Evolutionary conservation across 2,329 filamentous ascomycete species (phyloP).

Genomic region (Lizonia empirigonia): DNA sequence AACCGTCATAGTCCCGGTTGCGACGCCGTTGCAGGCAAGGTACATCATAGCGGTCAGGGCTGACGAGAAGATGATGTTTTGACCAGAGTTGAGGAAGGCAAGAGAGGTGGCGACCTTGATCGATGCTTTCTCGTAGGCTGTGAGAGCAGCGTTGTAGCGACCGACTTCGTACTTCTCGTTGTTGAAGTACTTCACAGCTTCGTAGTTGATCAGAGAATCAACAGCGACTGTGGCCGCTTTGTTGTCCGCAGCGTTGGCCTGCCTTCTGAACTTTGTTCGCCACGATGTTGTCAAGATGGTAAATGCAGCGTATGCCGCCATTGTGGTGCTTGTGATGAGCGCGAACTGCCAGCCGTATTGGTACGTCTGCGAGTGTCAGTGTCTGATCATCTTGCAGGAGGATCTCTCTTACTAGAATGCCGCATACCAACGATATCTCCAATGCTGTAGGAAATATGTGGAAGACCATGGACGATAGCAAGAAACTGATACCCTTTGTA

Average conservation of each 20-base stretch:
- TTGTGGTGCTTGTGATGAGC: constrained; percentile 84
- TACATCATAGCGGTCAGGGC: constrained; percentile 99
- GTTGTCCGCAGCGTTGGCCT: constrained; percentile 96
- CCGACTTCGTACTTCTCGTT: constrained; percentile 94
- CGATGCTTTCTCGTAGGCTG: constrained; percentile 87
- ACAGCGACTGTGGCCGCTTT: constrained; percentile 93
- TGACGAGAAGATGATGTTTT: constrained; percentile 95
- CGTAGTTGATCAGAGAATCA: constrained; percentile 97
- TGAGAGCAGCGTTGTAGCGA: constrained; percentile 85
- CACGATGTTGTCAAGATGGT: constrained; percentile 96
- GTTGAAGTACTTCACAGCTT: constrained; percentile 99
- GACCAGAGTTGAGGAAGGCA: constrained; percentile 89
- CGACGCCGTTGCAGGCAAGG: constrained; percentile 87
- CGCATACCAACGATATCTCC: constrained; percentile 94
- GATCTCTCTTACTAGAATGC: constrained; percentile 73
- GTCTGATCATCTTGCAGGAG: too few species aligned
- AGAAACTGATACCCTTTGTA: constrained; percentile 97
- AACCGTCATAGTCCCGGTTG: constrained; percentile 79
- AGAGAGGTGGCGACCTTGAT: constrained; percentile 97
- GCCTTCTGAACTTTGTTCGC: constrained; percentile 94
- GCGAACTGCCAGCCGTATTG: constrained; percentile 94
- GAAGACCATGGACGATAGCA: constrained; percentile 98
- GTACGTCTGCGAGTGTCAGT: constrained; percentile 66
- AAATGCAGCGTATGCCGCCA: constrained; percentile 94
- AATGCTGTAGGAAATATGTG: constrained; percentile 92